phyloP scores from a whole-genome alignment of 164 flowering plant genomes.

The Berberis vulgaris region DNA sequence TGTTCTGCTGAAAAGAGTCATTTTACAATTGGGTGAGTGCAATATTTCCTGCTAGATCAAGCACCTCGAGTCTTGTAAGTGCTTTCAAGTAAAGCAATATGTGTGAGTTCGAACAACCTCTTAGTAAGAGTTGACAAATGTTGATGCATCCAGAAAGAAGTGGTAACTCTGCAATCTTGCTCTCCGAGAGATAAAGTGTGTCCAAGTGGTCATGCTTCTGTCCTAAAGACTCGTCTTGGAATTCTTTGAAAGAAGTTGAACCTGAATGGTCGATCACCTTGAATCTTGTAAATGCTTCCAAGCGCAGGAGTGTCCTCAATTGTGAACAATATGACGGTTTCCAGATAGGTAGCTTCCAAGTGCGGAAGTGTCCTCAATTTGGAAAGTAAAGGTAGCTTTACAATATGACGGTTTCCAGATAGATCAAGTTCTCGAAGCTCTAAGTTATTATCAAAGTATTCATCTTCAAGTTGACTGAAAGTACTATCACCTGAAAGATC shows the following conservation, averaged over 20 bases:
- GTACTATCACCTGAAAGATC: not conserved
- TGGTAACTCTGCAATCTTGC: constrained; percentile 7
- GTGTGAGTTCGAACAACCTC: constrained; percentile 6
- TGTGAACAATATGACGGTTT: not conserved
- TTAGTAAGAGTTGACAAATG: constrained; percentile 7
- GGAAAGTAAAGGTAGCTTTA: not conserved
- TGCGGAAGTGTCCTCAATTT: not conserved
- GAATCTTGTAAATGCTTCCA: not conserved
- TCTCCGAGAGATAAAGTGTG: constrained; percentile 8
- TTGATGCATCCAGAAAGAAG: not conserved
- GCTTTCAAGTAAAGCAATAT: not conserved
- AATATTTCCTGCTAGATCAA: constrained; percentile 10
- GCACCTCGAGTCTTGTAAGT: constrained; percentile 5
- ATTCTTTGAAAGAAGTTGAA: not conserved
- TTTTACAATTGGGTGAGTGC: not conserved
- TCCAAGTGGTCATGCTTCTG: not conserved
- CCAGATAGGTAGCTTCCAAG: not conserved
- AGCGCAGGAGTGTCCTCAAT: not conserved
- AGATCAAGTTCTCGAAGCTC: too few species aligned
- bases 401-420: not conserved
- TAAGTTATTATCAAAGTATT: too few species aligned
- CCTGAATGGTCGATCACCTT: constrained; percentile 2
- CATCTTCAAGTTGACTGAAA: too few species aligned
- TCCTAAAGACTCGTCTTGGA: too few species aligned
- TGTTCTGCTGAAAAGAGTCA: constrained; percentile 2